Conservation (phyloP, 345 rosid species). For the Melaleuca alternifolia region DNA sequence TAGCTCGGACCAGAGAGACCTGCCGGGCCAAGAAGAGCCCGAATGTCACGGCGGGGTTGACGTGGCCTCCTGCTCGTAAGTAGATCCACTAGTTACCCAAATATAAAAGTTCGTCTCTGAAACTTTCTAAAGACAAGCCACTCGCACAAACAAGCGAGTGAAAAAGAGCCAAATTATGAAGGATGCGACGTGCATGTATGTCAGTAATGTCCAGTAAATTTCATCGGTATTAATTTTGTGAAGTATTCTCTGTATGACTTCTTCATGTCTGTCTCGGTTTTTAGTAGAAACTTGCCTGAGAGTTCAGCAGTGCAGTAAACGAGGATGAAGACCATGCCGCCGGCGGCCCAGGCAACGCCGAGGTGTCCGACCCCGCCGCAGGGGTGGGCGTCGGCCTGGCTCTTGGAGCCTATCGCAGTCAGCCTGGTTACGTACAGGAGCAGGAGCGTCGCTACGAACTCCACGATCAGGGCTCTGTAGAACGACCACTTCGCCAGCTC, state of each 20-base stretch:
- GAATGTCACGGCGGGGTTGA: constrained; percentile 87
- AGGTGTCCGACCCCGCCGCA: constrained; percentile 74
- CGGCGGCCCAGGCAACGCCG: constrained; percentile 83
- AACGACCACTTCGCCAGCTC: constrained; percentile 73
- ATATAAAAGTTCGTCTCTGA: too few relatives aligned
- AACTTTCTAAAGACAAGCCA: not conserved
- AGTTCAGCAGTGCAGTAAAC: constrained; percentile 90
- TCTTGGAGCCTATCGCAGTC: constrained; percentile 68
- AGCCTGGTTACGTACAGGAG: constrained; percentile 62
- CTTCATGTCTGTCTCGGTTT: not conserved
- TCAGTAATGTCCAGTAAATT: not conserved
- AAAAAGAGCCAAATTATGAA: not conserved
- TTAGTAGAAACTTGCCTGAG: constrained; percentile 31
- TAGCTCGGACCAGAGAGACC: constrained; percentile 58
- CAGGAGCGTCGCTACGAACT: constrained; percentile 76
- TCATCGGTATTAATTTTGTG: too few relatives aligned
- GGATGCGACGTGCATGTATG: not conserved
- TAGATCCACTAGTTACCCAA: too few relatives aligned
- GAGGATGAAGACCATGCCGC: constrained; percentile 32
- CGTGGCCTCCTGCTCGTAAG: constrained; percentile 50
- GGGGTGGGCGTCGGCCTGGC: constrained; percentile 33
- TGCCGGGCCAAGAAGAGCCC: constrained; percentile 68
- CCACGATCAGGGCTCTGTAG: constrained; percentile 76
- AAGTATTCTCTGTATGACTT: not conserved
- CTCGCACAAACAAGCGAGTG: not conserved